phyloP scores from a whole-genome alignment of 1,284 basidiomycete genomes.

The Neotropicomus parvogracilis region DNA sequence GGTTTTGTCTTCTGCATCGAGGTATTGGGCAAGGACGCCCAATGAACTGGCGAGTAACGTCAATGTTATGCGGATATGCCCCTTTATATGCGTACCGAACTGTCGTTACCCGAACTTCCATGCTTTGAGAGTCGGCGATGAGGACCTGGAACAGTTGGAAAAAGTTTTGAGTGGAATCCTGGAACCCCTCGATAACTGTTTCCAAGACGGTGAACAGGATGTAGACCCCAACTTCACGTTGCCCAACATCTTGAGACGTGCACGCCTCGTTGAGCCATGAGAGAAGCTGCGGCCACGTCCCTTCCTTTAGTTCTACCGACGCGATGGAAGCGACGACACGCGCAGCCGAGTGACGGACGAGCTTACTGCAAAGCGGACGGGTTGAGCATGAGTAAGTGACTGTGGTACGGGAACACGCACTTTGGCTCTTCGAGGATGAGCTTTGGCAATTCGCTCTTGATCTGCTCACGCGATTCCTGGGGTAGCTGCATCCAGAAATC shows the following conservation, averaged over 20 bases:
- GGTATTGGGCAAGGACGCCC: slow-evolving; percentile 91
- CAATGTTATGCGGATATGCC: neutral
- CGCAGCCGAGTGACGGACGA: slow-evolving; percentile 87
- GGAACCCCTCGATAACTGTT: slow-evolving; percentile 86
- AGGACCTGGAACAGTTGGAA: slow-evolving; percentile 81
- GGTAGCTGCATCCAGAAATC: slow-evolving; percentile 81
- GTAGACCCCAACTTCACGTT: slow-evolving; percentile 90
- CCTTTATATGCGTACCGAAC: slow-evolving; percentile 52
- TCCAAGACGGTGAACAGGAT: slow-evolving; percentile 93
- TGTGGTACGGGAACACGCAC: slow-evolving; percentile 43
- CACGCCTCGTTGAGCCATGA: slow-evolving; percentile 86
- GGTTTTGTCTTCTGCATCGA: slow-evolving; percentile 83
- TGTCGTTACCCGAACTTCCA: slow-evolving; percentile 90
- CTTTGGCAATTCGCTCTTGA: slow-evolving; percentile 84
- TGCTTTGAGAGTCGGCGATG: slow-evolving; percentile 84
- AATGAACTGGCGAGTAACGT: slow-evolving; percentile 56
- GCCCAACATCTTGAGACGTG: slow-evolving; percentile 62
- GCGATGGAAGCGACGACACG: slow-evolving; percentile 95
- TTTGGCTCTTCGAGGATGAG: slow-evolving; percentile 76
- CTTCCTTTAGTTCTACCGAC: slow-evolving; percentile 78
- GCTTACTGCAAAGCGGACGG: slow-evolving; percentile 49
- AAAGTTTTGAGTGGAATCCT: slow-evolving; percentile 72
- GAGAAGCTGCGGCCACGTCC: slow-evolving; percentile 85
- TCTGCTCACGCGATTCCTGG: slow-evolving; percentile 70
- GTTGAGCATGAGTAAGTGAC: slow-evolving; percentile 1